Conservation (phyloP, 2,329 filamentous ascomycete genomes). For the Dactylella cylindrospora region DNA sequence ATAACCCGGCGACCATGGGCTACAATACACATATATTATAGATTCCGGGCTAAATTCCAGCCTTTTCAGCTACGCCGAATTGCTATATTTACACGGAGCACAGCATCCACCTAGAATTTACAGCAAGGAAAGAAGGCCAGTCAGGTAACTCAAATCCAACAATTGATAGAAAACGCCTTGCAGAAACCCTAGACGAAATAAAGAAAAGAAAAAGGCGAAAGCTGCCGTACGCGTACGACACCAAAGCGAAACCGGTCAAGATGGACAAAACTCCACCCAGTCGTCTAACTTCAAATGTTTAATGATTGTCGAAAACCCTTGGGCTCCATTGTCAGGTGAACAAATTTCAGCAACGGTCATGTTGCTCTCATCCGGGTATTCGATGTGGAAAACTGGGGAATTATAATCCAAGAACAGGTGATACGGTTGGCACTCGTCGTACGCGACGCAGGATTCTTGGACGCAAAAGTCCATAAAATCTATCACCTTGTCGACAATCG, state of each 20-base stretch:
- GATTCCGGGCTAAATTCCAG: no score
- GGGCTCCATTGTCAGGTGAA: conserved; percentile 53
- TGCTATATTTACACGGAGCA: no score
- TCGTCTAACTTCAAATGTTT: conserved; percentile 67
- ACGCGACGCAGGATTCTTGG: conserved; percentile 69
- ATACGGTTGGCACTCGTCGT: conserved; percentile 63
- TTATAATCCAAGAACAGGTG: conserved; percentile 60
- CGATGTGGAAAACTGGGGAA: conserved; percentile 73
- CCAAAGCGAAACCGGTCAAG: not conserved
- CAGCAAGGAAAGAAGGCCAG: no score
- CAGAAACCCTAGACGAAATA: no score
- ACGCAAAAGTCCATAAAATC: conserved; percentile 64
- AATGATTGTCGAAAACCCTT: conserved; percentile 64
- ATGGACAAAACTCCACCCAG: conserved; percentile 62
- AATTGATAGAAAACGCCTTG: no score
- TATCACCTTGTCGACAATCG: conserved; percentile 56
- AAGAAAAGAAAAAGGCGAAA: no score
- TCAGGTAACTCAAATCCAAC: no score
- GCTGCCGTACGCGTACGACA: no score
- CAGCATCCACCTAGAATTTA: no score
- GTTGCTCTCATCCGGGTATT: conserved; percentile 63
- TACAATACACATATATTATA: no score
- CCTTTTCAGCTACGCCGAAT: no score
- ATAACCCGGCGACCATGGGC: no score
- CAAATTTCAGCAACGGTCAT: conserved; percentile 55